Evolutionary conservation across 495 filamentous ascomycete genomes (phyloP), one percentile per base, ranked within the genome.

Genomic region (Annulohypoxylon moriforme): DNA sequence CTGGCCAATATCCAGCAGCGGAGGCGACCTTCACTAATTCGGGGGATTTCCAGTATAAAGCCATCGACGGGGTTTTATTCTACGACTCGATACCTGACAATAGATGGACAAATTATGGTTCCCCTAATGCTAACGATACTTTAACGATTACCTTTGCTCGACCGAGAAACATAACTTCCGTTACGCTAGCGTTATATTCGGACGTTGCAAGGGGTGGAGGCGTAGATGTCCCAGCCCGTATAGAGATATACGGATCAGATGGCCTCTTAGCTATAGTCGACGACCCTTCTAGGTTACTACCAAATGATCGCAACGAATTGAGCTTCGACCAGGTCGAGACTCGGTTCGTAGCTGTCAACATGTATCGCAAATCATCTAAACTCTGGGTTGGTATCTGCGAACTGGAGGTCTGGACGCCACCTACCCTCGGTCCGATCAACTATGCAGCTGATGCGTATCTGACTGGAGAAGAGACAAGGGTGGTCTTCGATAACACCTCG

Each of bases 91-190:
- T 78, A 4, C 82, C 82, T 0, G 81, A 84, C 42, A 83, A 85
- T 62, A 75, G 78, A 55, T 85, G 82, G 81, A 85, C 82, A 16
- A 79, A 83, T 68, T 82, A 84, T 59, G 63, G 74, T 42, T 80
- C 76, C 20, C 61, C 74, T 20, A 70, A 75, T 16, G 40, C 56
- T 5, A 81, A 82, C 62, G 76, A 80, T 65, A 83, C 78, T 5
- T 59, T 84, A 34, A 80, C 71, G 18, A 68, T 82, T 58, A 80
- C 76, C 6, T 81, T 84, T 63, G 72, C 82, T 38, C 78, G 82
- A 0, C 77, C 80, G 0, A 75, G 79, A 13, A 82, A 75, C 10
- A 62, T 84, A 13, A 77, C 74, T 27, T 80, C 77, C 27, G 67
- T 85, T 18, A 79, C 80, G 8, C 75, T 85, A 14, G 82, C 79